These are phyloP conservation scores for Prunella vulgaris DNA, from an alignment of 257 asterid genomes.

Conservation along the genomic window DNA sequence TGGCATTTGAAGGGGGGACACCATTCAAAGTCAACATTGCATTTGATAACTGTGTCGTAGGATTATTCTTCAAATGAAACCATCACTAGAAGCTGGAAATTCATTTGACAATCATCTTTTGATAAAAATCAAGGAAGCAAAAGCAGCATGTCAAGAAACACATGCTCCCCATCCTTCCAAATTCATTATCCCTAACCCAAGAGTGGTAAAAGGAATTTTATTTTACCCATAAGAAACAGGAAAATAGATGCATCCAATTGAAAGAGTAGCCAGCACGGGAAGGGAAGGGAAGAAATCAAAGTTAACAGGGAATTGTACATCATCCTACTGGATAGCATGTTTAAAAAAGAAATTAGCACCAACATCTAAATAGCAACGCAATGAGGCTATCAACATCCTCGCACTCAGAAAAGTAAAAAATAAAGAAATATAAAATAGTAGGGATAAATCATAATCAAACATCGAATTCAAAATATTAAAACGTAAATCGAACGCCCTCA, in stretches of 20 bases:
- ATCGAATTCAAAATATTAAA: background rate
- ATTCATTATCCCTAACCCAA: background rate
- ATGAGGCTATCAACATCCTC: background rate
- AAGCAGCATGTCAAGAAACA: constrained; percentile 10
- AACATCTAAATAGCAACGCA: constrained; percentile 11
- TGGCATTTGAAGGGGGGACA: constrained; percentile 12
- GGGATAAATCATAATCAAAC: constrained; percentile 14
- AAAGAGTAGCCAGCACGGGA: background rate
- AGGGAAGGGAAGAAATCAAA: background rate
- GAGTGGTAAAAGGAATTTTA: background rate
- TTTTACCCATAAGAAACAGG: background rate
- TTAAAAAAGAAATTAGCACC: too few relatives aligned
- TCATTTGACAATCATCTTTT: background rate
- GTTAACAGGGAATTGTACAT: background rate
- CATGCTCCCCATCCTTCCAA: constrained; percentile 14
- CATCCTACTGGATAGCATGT: background rate
- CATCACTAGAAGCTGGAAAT: constrained; percentile 19
- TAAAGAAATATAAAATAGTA: background rate
- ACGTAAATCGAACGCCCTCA: constrained; percentile 16
- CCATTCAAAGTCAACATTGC: constrained; percentile 16
- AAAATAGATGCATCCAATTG: constrained; percentile 5
- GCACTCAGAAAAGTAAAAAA: background rate
- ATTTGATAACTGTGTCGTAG: constrained; percentile 13
- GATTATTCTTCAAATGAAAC: constrained; percentile 17
- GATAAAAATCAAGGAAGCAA: constrained; percentile 8